Base-by-base conservation (phyloP, 2,329 filamentous ascomycete species). In the Helicocarpus griseus region DNA sequence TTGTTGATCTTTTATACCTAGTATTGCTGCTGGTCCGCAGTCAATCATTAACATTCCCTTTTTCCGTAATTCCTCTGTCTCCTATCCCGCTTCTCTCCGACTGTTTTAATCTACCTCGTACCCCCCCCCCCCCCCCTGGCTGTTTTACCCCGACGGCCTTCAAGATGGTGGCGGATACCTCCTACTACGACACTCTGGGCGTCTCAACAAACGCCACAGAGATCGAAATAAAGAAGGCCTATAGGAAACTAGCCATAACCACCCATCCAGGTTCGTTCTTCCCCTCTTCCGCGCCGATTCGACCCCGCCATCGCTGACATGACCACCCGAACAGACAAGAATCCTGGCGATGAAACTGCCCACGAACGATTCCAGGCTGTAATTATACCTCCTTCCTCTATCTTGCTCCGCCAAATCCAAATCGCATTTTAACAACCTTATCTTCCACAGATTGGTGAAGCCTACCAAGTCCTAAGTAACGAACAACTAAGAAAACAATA, bases 201-300 rank as follows among this genome's bases (percentile, higher is more conserved):
- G 89, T 96, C 63, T 77, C 84, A 72, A 85, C 89, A 58, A 88
- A 85, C 51, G 91, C 90, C 28, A 86, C 87, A 36, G 87, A 91
- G 68, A 80, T 95, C 48, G 89, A 96, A 68, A 96, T 96, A 73
- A 96, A 96, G 72, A 95, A 95, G 75, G 90, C 90, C 26, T 96
- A 96, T 73, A 83, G 90, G 67, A 96, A 91, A 73, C 80, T 93
- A 60, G 93, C 93, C 60, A 96, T 97, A 69, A 81, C 90, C 60
- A 88, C 95, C 63, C 91, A 96, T 69, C 89, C 89, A 57, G 87
- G 86, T 87, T 73, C 60, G 73, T 41, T 26, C 3, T 39, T 29
- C 48, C 51, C 46, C n/a, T n/a, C n/a, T n/a, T 52, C 36, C 26
- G 2, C 14, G 9, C 38, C 36, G 29, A n/a, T n/a, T 35, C 8